Conservation (phyloP, 2,329 filamentous ascomycete genomes). For the Penicillium sp. region DNA sequence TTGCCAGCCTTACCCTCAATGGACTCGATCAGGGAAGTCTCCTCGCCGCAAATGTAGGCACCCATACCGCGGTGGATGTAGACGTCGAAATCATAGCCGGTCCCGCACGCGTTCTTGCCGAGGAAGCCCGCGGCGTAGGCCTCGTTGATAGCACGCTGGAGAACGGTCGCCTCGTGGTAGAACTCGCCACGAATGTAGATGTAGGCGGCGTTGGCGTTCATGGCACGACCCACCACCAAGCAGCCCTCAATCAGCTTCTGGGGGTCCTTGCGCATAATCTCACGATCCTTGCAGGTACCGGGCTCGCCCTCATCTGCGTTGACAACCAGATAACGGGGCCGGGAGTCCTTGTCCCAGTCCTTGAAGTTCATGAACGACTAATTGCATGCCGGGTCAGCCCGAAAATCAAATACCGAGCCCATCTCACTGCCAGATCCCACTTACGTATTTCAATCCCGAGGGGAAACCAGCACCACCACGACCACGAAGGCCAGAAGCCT, state of each 20-base stretch:
- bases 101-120: slow-evolving; percentile 95
- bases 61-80: slow-evolving; percentile 95
- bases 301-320: slow-evolving; percentile 99
- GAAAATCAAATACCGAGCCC: slow-evolving; percentile 1
- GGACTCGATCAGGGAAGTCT: slow-evolving; percentile 96
- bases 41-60: slow-evolving; percentile 96
- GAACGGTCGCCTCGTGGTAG: slow-evolving; percentile 86
- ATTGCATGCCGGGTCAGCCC: slow-evolving; percentile 17
- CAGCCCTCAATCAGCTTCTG: slow-evolving; percentile 99
- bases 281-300: slow-evolving; percentile 97
- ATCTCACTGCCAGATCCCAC: slow-evolving; percentile 32
- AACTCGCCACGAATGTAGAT: slow-evolving; percentile 99
- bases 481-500: slow-evolving; percentile 89
- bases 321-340: slow-evolving; percentile 93
- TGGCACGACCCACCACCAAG: slow-evolving; percentile 88
- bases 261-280: slow-evolving; percentile 99
- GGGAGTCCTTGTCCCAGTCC: slow-evolving; percentile 96
- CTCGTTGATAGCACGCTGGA: slow-evolving; percentile 95
- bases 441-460: slow-evolving; percentile 97
- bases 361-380: slow-evolving; percentile 99
- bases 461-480: slow-evolving; percentile 97
- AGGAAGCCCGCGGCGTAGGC: slow-evolving; percentile 92
- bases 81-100: slow-evolving; percentile 96
- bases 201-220: slow-evolving; percentile 98
- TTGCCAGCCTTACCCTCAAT: slow-evolving; percentile 98